phyloP scores from a whole-genome alignment of 768 basidiomycete species.

The Serendipita sp. region DNA sequence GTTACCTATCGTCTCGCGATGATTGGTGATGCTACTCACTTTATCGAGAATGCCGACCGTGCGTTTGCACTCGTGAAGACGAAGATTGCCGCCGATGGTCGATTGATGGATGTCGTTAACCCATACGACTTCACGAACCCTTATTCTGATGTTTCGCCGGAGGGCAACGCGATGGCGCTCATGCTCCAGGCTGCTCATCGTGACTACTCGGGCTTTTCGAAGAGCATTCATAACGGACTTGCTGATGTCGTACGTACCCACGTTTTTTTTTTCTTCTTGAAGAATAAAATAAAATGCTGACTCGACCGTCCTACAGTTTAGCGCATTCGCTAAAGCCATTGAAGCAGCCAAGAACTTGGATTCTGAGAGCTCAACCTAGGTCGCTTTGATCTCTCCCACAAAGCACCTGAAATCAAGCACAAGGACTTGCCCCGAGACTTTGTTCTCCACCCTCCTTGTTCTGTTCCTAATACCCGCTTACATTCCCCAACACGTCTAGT shows the following conservation, averaged over 20 bases:
- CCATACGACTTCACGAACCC: constrained; percentile 6
- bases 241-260: background rate
- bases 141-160: constrained; percentile 11
- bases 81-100: background rate
- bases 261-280: background rate
- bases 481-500: too few relatives aligned
- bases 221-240: background rate
- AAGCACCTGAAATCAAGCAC: background rate
- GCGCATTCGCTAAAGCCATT: background rate
- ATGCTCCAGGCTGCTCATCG: constrained; percentile 16
- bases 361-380: too few relatives aligned
- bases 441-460: too few relatives aligned
- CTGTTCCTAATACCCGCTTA: background rate
- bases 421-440: background rate
- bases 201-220: constrained; percentile 10
- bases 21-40: background rate
- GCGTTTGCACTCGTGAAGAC: constrained; percentile 1
- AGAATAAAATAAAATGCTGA: background rate
- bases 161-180: constrained; percentile 18
- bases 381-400: too few relatives aligned
- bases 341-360: background rate
- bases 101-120: constrained; percentile 6
- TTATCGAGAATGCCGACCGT: background rate
- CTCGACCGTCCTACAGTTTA: background rate
- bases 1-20: background rate